Evolutionary conservation across 2,329 filamentous ascomycete species (phyloP).

Genomic region (Neoarthrinium moseri): DNA sequence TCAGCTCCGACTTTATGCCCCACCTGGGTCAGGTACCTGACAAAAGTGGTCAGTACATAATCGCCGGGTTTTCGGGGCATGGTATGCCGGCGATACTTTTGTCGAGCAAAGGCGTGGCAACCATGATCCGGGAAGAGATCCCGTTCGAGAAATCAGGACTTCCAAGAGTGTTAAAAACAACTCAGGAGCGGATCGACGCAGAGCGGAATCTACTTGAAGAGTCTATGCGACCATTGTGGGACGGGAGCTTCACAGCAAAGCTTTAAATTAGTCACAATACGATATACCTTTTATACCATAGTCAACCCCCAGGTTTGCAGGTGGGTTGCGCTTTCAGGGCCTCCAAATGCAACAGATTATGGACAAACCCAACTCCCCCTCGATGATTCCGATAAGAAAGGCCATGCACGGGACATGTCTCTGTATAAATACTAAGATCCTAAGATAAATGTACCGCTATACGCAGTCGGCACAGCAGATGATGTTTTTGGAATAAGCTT

Average conservation of each 20-base stretch:
- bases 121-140: conserved; percentile 33
- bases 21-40: conserved; percentile 43
- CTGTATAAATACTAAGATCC: no score
- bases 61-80: conserved; percentile 50
- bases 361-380: no score
- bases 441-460: no score
- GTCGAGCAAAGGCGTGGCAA: conserved; percentile 35
- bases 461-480: no score
- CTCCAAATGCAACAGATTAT: no score
- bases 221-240: neutral
- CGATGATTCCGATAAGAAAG: no score
- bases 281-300: no score
- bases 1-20: conserved; percentile 39
- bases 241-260: neutral
- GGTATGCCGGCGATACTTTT: conserved; percentile 48
- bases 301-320: no score
- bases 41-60: conserved; percentile 37
- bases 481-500: no score
- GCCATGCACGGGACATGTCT: no score
- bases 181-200: conserved; percentile 22
- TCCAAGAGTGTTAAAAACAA: conserved; percentile 33
- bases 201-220: conserved; percentile 11
- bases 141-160: conserved; percentile 34
- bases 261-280: no score
- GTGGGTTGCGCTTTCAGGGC: no score